phyloP scores from a whole-genome alignment of 1,284 basidiomycete species.

The Schizopora paradoxa region DNA sequence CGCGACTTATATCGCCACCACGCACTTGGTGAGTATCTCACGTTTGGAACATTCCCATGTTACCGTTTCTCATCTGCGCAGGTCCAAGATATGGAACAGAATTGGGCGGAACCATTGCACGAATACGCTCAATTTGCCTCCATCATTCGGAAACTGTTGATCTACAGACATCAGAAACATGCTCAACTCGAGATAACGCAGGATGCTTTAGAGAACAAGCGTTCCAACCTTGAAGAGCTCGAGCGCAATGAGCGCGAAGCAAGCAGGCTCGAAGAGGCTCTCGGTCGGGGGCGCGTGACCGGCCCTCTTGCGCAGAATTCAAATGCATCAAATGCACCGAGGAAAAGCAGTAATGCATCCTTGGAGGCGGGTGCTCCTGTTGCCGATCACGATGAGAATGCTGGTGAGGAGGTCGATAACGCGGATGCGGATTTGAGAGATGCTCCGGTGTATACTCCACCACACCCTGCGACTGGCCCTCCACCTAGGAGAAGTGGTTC shows the following conservation, averaged over 20 bases:
- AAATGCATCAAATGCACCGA: slow-evolving; percentile 1
- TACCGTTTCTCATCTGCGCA: slow-evolving; percentile 30
- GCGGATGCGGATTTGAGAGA: slow-evolving; percentile 21
- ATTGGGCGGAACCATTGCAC: slow-evolving; percentile 92
- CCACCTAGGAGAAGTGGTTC: slow-evolving; percentile 51
- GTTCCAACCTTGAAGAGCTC: slow-evolving; percentile 82
- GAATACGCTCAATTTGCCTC: slow-evolving; percentile 94
- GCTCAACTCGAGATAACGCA: slow-evolving; percentile 97
- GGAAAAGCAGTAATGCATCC: slow-evolving; percentile 6
- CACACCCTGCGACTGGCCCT: slow-evolving; percentile 71
- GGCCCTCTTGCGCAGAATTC: slow-evolving; percentile 22
- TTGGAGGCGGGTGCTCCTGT: slow-evolving; percentile 2
- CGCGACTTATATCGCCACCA: slow-evolving; percentile 89
- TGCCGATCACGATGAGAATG: slow-evolving; percentile 3
- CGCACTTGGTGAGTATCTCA: slow-evolving; percentile 61
- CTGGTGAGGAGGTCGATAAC: slow-evolving; percentile 22
- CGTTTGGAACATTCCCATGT: background rate
- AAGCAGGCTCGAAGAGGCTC: slow-evolving; percentile 81
- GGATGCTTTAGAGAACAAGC: slow-evolving; percentile 84
- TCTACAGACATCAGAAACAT: slow-evolving; percentile 97
- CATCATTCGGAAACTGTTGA: slow-evolving; percentile 91
- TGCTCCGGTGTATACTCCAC: slow-evolving; percentile 51
- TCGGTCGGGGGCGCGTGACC: slow-evolving; percentile 50
- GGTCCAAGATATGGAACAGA: slow-evolving; percentile 89
- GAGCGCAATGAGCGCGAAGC: slow-evolving; percentile 94